These are phyloP conservation scores for Cercospora sp. DNA, from an alignment of 2,329 filamentous ascomycete species.

Conservation along the genomic window DNA sequence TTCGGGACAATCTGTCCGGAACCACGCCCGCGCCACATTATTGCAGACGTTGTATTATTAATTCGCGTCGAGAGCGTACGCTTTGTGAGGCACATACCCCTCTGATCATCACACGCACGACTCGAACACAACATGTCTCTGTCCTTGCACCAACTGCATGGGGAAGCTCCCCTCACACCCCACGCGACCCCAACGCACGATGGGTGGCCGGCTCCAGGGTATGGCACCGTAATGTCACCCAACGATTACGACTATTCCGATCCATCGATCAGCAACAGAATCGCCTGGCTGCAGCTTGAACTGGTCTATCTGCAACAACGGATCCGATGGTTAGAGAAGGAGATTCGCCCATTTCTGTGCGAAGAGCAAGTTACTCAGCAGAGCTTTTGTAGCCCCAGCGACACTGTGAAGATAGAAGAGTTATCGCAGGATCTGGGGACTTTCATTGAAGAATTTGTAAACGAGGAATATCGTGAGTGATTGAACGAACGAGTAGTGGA, in stretches of 20 bases:
- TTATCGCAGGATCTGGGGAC: neutral
- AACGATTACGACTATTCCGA: no score
- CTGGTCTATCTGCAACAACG: neutral
- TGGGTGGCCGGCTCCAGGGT: neutral
- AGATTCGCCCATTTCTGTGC: neutral
- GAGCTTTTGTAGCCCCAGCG: neutral
- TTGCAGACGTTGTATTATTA: no score
- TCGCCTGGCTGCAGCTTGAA: neutral
- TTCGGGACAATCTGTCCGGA: no score
- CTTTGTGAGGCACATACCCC: no score
- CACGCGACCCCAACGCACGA: neutral
- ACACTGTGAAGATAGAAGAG: neutral
- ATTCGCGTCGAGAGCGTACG: no score
- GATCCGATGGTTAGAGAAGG: neutral
- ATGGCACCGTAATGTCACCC: no score
- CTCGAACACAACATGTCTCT: no score
- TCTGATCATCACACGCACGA: no score
- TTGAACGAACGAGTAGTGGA: neutral
- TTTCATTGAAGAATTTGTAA: neutral
- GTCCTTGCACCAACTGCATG: neutral
- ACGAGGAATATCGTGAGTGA: neutral
- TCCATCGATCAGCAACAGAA: neutral
- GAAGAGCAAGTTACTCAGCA: neutral
- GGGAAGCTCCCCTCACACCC: neutral
- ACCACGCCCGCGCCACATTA: no score